Conservation (phyloP, 75 land plant species). For the Ceratopteris richardii region DNA sequence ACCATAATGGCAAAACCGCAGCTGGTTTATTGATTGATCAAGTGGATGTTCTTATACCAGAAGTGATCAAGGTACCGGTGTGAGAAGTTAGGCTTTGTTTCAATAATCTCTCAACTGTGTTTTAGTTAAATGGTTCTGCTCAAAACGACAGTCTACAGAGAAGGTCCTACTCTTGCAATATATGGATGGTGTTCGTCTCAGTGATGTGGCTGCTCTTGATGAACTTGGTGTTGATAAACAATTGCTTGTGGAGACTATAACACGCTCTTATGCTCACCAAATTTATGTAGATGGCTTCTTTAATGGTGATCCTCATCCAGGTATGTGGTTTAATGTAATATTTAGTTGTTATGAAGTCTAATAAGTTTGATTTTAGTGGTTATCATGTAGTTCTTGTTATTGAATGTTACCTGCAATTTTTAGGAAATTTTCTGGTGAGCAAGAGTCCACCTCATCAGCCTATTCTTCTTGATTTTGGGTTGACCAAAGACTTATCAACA, state of each 20-base stretch:
- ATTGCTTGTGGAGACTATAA: conserved; percentile 78
- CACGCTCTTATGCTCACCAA: conserved; percentile 96
- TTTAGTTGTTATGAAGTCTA: too few species aligned
- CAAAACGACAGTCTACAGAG: conserved; percentile 65
- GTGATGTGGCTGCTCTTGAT: conserved; percentile 58
- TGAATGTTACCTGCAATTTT: too few species aligned
- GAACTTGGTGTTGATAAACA: conserved; percentile 80
- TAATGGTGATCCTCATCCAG: conserved; percentile 99
- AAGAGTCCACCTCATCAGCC: conserved; percentile 82
- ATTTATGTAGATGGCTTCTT: conserved; percentile 97
- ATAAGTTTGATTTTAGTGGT: too few species aligned
- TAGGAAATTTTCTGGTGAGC: conserved; percentile 94
- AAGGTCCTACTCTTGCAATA: conserved; percentile 76
- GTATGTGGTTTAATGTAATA: too few species aligned
- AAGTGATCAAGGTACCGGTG: conserved; percentile 70
- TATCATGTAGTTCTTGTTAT: too few species aligned
- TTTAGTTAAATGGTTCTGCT: not conserved
- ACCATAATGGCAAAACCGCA: conserved; percentile 23
- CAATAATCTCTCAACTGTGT: too few species aligned
- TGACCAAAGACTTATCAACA: conserved; percentile 71
- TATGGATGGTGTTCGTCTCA: conserved; percentile 95
- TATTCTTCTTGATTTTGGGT: conserved; percentile 88
- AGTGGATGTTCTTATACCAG: conserved; percentile 83
- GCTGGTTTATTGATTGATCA: conserved; percentile 9
- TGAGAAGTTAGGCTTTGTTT: not conserved